Evolutionary conservation across 306 rosid species (phyloP).

Genomic region (Astragalus glycyphyllos): DNA sequence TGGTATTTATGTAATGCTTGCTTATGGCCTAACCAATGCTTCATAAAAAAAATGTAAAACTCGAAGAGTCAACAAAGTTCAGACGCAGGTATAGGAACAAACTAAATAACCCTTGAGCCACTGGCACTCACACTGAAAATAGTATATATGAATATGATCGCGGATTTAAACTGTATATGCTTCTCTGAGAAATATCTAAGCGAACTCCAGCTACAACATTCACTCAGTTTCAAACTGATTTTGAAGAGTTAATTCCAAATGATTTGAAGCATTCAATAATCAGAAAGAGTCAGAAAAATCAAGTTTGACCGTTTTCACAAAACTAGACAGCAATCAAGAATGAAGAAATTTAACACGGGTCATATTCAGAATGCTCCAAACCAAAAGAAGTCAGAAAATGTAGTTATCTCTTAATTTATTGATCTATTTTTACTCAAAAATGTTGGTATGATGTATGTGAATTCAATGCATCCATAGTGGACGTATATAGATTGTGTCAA

Average conservation of each 20-base stretch:
- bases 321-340: slow-evolving; percentile 16
- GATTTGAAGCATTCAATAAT: slow-evolving; percentile 25
- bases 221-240: slow-evolving; percentile 32
- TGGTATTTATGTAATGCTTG: neutral
- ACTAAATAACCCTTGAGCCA: neutral
- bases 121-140: slow-evolving; percentile 16
- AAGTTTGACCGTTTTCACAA: slow-evolving; percentile 26
- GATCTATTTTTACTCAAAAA: slow-evolving; percentile 31
- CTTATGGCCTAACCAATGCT: neutral
- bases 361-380: slow-evolving; percentile 5
- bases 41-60: slow-evolving; percentile 14
- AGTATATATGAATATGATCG: neutral
- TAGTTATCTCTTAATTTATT: slow-evolving; percentile 6
- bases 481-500: neutral
- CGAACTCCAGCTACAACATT: slow-evolving; percentile 8
- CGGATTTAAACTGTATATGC: slow-evolving; percentile 7
- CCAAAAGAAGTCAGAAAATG: slow-evolving; percentile 17
- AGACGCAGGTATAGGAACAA: slow-evolving; percentile 11
- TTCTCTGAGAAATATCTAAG: slow-evolving; percentile 31
- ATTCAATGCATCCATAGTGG: slow-evolving; percentile 14
- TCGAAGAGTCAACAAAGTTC: slow-evolving; percentile 37
- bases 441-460: slow-evolving; percentile 14
- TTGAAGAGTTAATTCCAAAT: slow-evolving; percentile 13
- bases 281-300: neutral
- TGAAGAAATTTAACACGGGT: neutral